Evolutionary conservation across 2,329 filamentous ascomycete genomes (phyloP), one percentile per base, ranked within the genome.

Genomic region (Fusarium robinianum): DNA sequence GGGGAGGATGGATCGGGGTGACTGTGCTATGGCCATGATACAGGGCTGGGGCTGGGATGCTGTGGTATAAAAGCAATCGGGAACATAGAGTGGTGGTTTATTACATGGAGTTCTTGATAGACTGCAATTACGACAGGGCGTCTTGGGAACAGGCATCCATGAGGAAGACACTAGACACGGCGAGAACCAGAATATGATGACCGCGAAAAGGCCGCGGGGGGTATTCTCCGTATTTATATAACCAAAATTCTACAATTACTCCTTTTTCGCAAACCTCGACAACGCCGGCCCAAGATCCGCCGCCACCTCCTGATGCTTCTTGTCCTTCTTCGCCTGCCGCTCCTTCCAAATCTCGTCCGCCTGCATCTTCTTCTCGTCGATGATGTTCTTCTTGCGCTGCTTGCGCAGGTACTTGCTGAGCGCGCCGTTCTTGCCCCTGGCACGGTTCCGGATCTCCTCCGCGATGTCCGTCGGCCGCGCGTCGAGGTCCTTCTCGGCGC

Each of bases 321-420:
- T 78, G 58, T 85, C 72, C 62, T 78, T 84, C 62, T 84, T 80
- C 65, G 84, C 79, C 58, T 85, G 80, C 67, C 81, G 82, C 67
- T 86, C 81, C 57, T 85, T 83, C 74, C 86, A 84, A 66, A 96
- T 75, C 70, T 90, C 88, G 67, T 96, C 88, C 33, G 91, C 85
- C 65, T 85, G 84, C 68, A 96, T 71, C 64, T 88, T 85, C 79
- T 92, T 91, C 77, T 96, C 94, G 74, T 99, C 94, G 67, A 99
- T 90, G 45, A 99, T 82, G 67, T 97, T 97, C 78, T 87, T 89
- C 63, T 86, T 85, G 31, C 89, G 84, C 73, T 94, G 91, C 82
- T 97, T 97, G 56, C 94, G 77, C 63, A 97, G 70, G 66, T 95
- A 91, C 67, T 91, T 90, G 64, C 90, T 84, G 53, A 97, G 72